Evolutionary conservation across 345 rosid species (phyloP), one percentile per base, ranked within the genome.

Genomic region (Eucalyptus sideroxylon): DNA sequence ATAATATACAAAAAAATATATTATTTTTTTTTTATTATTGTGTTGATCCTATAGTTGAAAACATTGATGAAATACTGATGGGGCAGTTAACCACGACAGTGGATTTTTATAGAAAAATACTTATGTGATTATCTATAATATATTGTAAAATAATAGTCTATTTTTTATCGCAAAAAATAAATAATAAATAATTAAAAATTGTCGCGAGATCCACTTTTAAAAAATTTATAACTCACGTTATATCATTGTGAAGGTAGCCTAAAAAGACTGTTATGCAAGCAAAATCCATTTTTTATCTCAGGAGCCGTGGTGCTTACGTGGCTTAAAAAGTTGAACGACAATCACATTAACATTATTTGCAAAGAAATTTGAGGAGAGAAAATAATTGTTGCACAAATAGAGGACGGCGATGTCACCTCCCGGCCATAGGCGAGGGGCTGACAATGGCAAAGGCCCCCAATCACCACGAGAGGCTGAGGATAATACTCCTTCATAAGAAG

Each of bases 61-160:
- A 31, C 11, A 67, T 16, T 67, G 5, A 67, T 31, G 42, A 67
- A 67, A 67, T 31, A 2, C 1, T 16, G 2, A 67, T 9, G 1
- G 0, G 6, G 11, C 42, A 1, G 2, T 31, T 8, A 31, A 30
- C 2, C 26, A 53, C 37, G 14, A 24, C 1, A 10, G 1, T 2
- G 2, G 1, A 53, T 53, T 53, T 53, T 53, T 53, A 53, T 21
- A 53, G 5, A 53, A 0, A 19, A 53, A 53, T 53, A 2, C 11
- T 53, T 21, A 21, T 21, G 26, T 19, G 26, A 53, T 0, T 53
- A 4, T 53, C 1, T 0, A 3, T 53, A 53, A 53, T 21, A 19
- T 21, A 53, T 0, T 0, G 0, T 53, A 4, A 4, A 53, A 53
- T 53, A 21, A 53, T 0, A 53, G 0, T 9, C 1, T 21, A 0